Evolutionary conservation across 1,139 yeast species (phyloP).

Genomic region (Geotrichum restrictum): DNA sequence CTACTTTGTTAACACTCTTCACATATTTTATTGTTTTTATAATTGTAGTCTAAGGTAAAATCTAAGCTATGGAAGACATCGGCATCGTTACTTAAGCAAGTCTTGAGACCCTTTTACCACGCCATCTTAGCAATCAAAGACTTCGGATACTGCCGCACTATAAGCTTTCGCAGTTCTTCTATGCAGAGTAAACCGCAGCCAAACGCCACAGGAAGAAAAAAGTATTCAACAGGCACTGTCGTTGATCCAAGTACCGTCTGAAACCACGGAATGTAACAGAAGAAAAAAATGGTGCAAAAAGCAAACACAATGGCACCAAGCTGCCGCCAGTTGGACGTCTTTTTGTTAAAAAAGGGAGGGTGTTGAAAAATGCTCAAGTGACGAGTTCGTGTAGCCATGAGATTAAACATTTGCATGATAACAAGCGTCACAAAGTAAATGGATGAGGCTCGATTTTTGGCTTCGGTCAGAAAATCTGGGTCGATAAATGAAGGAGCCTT

Average conservation of each 20-base stretch:
- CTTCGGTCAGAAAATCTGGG: conserved; percentile 26
- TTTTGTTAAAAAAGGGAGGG: conserved; percentile 36
- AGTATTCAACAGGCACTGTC: conserved; percentile 45
- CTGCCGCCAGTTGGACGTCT: conserved; percentile 31
- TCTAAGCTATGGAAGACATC: too few relatives aligned
- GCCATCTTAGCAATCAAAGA: conserved; percentile 6
- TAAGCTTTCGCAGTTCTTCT: conserved; percentile 45
- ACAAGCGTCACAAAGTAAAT: conserved; percentile 49
- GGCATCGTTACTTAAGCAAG: too few relatives aligned
- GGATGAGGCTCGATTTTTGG: conserved; percentile 43
- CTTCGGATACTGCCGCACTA: conserved; percentile 30
- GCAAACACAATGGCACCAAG: conserved; percentile 42
- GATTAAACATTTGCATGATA: conserved; percentile 47
- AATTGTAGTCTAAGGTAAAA: too few relatives aligned
- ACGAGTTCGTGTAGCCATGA: conserved; percentile 46
- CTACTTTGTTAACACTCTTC: too few relatives aligned
- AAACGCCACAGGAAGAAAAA: conserved; percentile 46
- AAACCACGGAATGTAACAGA: conserved; percentile 39
- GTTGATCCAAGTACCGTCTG: conserved; percentile 41
- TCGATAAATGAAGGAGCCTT: conserved; percentile 27
- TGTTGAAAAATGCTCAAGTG: conserved; percentile 44
- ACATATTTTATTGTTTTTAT: too few relatives aligned
- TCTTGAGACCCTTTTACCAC: too few relatives aligned
- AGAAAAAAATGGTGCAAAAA: conserved; percentile 32
- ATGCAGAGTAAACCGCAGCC: conserved; percentile 41